A percentile compares a stretch with the other conserved stretches of the same genome.
Conservation (phyloP, 805 yeast species). For the Candida morakotiae region DNA sequence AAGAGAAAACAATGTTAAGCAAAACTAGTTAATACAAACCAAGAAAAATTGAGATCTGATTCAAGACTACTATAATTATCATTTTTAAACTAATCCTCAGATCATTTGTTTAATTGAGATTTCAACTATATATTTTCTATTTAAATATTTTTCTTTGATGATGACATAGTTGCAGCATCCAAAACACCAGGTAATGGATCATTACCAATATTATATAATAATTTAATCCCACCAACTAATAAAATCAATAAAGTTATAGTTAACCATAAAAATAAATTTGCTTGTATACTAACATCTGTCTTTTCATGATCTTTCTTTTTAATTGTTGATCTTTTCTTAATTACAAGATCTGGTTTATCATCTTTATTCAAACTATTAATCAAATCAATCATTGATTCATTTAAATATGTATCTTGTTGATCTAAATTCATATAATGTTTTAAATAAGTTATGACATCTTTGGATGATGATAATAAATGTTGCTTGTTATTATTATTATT, state of each 20-base stretch:
- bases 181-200: slow-evolving; percentile 69
- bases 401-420: not conserved
- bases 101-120: too few relatives aligned
- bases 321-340: too few relatives aligned
- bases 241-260: slow-evolving; percentile 43
- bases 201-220: slow-evolving; percentile 50
- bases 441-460: not conserved
- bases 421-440: not conserved
- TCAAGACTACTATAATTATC: too few relatives aligned
- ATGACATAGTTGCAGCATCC: slow-evolving; percentile 52
- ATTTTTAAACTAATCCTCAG: too few relatives aligned
- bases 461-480: not conserved
- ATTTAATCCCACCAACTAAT: slow-evolving; percentile 49
- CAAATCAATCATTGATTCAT: slow-evolving; percentile 1
- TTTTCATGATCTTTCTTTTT: slow-evolving; percentile 51
- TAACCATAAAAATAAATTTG: slow-evolving; percentile 70
- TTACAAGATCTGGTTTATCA: too few relatives aligned
- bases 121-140: too few relatives aligned
- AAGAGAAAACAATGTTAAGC: too few relatives aligned
- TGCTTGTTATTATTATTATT: too few relatives aligned
- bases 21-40: too few relatives aligned
- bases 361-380: too few relatives aligned
- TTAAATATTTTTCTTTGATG: slow-evolving; percentile 31
- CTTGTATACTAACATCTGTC: slow-evolving; percentile 61
- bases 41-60: too few relatives aligned